Evolutionary conservation across 805 yeast genomes (phyloP).

Genomic region (Starmerella sp.): DNA sequence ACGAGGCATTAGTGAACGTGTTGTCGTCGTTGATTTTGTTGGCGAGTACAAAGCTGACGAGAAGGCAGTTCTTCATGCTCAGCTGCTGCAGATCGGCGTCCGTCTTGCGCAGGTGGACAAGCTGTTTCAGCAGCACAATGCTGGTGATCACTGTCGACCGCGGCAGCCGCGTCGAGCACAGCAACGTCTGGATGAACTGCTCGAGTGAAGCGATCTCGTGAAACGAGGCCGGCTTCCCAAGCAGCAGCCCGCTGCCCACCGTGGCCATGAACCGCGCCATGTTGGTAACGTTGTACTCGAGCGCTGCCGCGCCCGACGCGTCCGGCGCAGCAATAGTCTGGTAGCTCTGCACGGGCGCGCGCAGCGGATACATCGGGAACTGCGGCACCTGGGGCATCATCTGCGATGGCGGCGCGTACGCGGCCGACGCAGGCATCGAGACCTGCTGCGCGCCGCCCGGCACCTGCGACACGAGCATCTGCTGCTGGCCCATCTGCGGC

Average conservation of each 20-base stretch:
- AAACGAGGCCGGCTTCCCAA: background rate
- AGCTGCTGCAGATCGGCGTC: conserved; percentile 24
- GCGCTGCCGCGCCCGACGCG: conserved; percentile 8
- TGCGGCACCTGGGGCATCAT: conserved; percentile 9
- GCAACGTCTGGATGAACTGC: conserved; percentile 49
- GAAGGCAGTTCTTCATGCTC: conserved; percentile 26
- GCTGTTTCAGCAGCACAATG: conserved; percentile 61
- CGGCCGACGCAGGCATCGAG: background rate
- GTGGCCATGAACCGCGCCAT: conserved; percentile 77
- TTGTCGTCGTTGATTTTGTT: conserved; percentile 94
- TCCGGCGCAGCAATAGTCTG: conserved; percentile 14
- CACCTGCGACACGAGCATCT: background rate
- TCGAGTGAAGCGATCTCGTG: conserved; percentile 7
- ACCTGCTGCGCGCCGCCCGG: background rate
- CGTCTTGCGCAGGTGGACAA: background rate
- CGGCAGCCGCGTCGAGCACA: conserved; percentile 81
- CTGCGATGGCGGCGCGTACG: background rate
- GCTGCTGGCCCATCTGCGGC: background rate
- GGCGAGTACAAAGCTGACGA: conserved; percentile 62
- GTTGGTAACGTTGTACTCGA: conserved; percentile 63
- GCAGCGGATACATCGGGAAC: conserved; percentile 11
- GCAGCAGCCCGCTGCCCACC: conserved; percentile 20
- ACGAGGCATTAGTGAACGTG: conserved; percentile 86
- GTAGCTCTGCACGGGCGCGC: conserved; percentile 10
- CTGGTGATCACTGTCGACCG: conserved; percentile 69